phyloP scores from a whole-genome alignment of 345 rosid species.

The Firmiana major region DNA sequence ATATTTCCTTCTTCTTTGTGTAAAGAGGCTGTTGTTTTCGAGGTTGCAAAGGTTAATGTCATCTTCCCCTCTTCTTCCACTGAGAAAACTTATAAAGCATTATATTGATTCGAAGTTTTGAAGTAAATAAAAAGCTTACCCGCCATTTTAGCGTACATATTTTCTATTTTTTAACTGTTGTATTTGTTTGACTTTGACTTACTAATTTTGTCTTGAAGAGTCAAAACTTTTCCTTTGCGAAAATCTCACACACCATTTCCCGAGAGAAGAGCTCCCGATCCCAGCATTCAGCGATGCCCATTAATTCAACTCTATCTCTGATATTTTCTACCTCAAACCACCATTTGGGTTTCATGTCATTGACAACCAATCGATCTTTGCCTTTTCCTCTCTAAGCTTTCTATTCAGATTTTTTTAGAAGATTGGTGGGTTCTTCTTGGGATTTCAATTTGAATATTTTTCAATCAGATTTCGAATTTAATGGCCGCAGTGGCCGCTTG shows the following conservation, averaged over 20 bases:
- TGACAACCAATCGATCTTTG: neutral
- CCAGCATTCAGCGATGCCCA: neutral
- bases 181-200: neutral
- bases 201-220: neutral
- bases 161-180: too few relatives aligned
- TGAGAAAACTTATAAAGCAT: too few relatives aligned
- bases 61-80: too few relatives aligned
- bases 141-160: neutral
- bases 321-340: neutral
- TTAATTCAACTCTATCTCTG: neutral
- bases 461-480: neutral
- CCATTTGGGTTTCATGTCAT: neutral
- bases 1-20: neutral
- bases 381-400: neutral
- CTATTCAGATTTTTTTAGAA: neutral
- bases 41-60: too few relatives aligned
- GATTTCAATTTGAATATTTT: neutral
- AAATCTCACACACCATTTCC: constrained; percentile 13
- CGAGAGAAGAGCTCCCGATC: neutral
- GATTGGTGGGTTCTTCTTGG: constrained; percentile 2
- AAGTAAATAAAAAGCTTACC: too few relatives aligned
- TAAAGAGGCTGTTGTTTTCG: too few relatives aligned
- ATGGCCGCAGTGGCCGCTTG: constrained; percentile 48
- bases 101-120: too few relatives aligned
- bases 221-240: neutral